These are phyloP conservation scores for Pythium folliculosum DNA, from an alignment of 352 stramenopile species.

Conservation along the genomic window DNA sequence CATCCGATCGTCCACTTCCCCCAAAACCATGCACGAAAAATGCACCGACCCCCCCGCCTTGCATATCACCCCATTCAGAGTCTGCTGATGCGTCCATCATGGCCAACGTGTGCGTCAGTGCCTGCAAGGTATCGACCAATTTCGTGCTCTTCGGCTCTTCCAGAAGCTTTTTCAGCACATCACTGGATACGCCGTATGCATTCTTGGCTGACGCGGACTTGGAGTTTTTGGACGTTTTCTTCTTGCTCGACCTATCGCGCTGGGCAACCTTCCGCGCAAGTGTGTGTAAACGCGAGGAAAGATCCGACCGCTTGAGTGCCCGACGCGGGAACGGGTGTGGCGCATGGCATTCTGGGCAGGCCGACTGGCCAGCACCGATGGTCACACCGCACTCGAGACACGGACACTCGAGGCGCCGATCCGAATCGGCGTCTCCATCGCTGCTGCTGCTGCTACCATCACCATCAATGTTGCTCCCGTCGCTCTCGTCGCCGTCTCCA, in stretches of 20 bases:
- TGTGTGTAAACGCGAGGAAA: conserved; percentile 17
- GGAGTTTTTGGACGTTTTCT: conserved; percentile 32
- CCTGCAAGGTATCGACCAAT: conserved; percentile 69
- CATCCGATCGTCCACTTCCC: conserved; percentile 22
- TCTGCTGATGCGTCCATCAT: conserved; percentile 86
- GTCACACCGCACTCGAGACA: conserved; percentile 35
- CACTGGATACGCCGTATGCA: conserved; percentile 71
- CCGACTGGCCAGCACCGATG: conserved; percentile 16
- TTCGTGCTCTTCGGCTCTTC: conserved; percentile 48
- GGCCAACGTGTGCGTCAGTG: conserved; percentile 78
- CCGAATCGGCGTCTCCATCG: conserved; percentile 21
- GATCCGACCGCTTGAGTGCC: conserved; percentile 25
- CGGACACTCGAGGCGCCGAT: conserved; percentile 10
- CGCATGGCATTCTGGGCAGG: conserved; percentile 47
- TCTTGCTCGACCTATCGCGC: conserved; percentile 41
- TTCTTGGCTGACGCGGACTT: conserved; percentile 24
- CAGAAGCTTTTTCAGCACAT: conserved; percentile 57
- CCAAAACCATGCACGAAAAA: conserved; percentile 67
- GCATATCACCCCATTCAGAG: conserved; percentile 65
- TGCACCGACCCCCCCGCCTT: conserved; percentile 31
- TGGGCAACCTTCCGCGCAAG: conserved; percentile 25
- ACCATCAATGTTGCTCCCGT: conserved; percentile 34
- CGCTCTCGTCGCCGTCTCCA: conserved; percentile 26
- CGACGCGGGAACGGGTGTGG: conserved; percentile 29
- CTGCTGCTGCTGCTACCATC: conserved; percentile 26